Evolutionary conservation across 2,329 filamentous ascomycete genomes (phyloP), one percentile per base, ranked within the genome.

Genomic region (Pseudocercospora ulei): DNA sequence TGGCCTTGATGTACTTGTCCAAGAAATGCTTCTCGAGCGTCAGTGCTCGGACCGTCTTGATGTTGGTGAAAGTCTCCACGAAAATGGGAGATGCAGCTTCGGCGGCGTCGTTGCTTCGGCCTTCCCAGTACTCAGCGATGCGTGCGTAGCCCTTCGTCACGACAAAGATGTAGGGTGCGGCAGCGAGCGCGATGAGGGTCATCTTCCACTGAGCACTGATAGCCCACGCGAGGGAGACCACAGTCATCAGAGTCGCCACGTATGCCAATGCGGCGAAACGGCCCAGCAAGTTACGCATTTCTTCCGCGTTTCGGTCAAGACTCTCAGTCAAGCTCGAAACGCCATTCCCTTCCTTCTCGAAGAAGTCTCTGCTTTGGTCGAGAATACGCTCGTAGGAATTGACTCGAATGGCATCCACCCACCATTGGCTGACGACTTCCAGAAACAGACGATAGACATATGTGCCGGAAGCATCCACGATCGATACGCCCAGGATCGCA

Each of bases 211-310:
- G 79, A 18, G 81, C 72, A 1, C 69, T 57, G 9, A 92, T 59
- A 3, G 83, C 78, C 87, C 86, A 95, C 1, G 72, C 54, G 4
- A 90, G 53, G 0, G 83, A 77, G n/a, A 80, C 71, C 0, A 64
- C 40, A 11, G 82, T 69, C 70, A 93, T 87, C 35, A 75, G 62
- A 0, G 68, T 56, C 3, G 82, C 77, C 6, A 80, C 73, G 8
- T 87, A 67, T 1, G 80, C 60, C 37, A 81, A 75, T 1, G 81
- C 80, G 0, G 79, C 69, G 54, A 94, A 93, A 1, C 81, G 74
- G 1, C 82, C 81, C 0, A 93, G 69, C 0, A 96, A 65, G 50
- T 83, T 86, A 5, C 82, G 74, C 74, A 90, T 87, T 56, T 94
- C 85, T 57, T 96, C 86, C 0, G 80, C 82, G 52, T 84, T 82